These are phyloP conservation scores for Erythrobasidium yunnanense DNA, from an alignment of 768 basidiomycete genomes.

Conservation along the genomic window DNA sequence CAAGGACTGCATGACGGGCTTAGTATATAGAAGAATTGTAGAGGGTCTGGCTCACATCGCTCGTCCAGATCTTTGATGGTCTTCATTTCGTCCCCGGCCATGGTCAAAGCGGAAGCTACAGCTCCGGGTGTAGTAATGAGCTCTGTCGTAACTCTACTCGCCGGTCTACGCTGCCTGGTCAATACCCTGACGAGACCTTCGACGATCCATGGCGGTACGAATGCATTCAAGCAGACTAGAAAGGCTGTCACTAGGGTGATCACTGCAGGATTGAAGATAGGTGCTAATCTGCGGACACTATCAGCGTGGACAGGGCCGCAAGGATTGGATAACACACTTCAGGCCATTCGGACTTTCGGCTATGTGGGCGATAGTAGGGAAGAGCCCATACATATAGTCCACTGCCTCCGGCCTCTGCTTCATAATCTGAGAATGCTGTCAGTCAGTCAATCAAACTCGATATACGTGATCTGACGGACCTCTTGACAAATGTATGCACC, in stretches of 20 bases:
- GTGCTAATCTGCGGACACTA: background rate
- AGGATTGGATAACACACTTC: background rate
- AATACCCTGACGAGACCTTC: background rate
- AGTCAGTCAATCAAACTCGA: background rate
- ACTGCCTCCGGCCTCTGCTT: background rate
- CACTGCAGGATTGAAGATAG: background rate
- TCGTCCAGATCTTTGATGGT: background rate
- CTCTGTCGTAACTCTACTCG: background rate
- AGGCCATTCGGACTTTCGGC: background rate
- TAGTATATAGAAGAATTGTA: background rate
- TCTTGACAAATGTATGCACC: slow-evolving; percentile 24
- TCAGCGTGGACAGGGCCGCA: background rate
- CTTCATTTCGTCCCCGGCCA: slow-evolving; percentile 13
- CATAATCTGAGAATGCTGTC: background rate
- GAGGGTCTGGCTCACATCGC: background rate
- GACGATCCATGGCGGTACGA: background rate
- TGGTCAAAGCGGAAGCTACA: background rate
- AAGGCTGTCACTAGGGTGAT: background rate
- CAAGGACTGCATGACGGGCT: background rate
- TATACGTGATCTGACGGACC: background rate
- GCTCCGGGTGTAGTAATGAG: background rate
- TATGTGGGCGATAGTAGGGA: slow-evolving; percentile 6
- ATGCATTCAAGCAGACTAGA: background rate
- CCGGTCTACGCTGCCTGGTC: background rate
- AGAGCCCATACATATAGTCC: background rate